Base-by-base conservation (phyloP, 139 green algal genomes). In the Chlorella sorokiniana region DNA sequence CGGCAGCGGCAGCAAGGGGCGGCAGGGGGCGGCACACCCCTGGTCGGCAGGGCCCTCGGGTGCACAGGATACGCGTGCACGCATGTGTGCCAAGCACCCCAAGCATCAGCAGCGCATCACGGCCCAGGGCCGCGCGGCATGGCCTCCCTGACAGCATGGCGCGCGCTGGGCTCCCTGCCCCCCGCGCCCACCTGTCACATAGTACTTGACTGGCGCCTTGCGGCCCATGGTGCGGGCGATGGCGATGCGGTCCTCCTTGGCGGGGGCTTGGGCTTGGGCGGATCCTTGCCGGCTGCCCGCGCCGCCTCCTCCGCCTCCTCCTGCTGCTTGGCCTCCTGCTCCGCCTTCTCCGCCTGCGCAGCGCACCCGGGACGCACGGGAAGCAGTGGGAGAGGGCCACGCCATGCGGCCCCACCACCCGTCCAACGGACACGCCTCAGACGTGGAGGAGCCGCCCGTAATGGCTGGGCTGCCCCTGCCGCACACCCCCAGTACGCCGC, bases 141-240 rank as follows among this genome's bases (percentile, higher is more conserved):
- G n/a, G n/a, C n/a, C n/a, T n/a, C n/a, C n/a, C n/a, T n/a, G n/a
- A n/a, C n/a, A n/a, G n/a, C n/a, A n/a, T n/a, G n/a, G n/a, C n/a
- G n/a, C n/a, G n/a, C n/a, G 54, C 54, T 63, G 59, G 29, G 29
- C 27, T 16, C 4, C 59, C 16, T 38, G 59, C 5, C 22, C 41
- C 44, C 5, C 22, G 4, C 9, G 35, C 56, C 14, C 74, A 69
- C 64, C 79, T 23, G 59, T 79, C 7, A 84, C 31, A 16, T 52
- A 56, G 67, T 78, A 82, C 37, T 67, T 67, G 22, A 93, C 82
- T 9, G 89, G 88, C 72, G 62, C 72, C n/a, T 70, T 40, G 22
- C 90, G 81, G 3, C 89, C 88, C 4, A 94, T 76, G n/a, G 48
- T 88, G 52, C 89, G 89, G n/a, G 71, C 25, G 31, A 91, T 62